These are phyloP conservation scores for Pyrenopolyporus hunteri DNA, from an alignment of 495 filamentous ascomycete genomes.

Conservation along the genomic window DNA sequence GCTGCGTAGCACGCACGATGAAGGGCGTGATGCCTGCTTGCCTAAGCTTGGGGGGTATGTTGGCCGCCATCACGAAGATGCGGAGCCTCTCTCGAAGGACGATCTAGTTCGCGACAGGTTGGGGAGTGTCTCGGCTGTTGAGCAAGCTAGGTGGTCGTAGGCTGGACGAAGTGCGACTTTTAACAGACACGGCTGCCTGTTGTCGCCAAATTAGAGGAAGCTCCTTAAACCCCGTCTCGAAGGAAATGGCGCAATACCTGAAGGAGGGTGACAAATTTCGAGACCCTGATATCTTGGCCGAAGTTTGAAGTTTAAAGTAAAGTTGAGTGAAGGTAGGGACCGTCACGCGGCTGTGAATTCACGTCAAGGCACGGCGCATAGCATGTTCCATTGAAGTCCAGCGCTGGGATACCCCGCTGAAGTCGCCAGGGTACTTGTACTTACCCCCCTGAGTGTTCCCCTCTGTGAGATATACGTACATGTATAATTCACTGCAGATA, in stretches of 20 bases:
- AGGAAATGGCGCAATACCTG: too few species aligned
- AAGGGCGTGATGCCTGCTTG: conserved; percentile 77
- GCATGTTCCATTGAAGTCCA: conserved; percentile 1
- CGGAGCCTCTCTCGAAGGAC: background rate
- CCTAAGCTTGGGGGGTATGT: conserved; percentile 76
- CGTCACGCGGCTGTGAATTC: too few species aligned
- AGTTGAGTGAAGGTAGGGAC: too few species aligned
- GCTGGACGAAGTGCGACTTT: background rate
- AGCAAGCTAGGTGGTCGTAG: background rate
- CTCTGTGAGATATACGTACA: background rate
- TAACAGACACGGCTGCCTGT: too few species aligned
- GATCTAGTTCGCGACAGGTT: background rate
- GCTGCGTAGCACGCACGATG: conserved; percentile 78
- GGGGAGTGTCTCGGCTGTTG: background rate
- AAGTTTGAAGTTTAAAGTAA: background rate
- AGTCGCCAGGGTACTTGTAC: conserved; percentile 12
- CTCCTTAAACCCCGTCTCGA: too few species aligned
- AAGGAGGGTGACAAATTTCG: too few species aligned
- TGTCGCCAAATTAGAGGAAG: too few species aligned
- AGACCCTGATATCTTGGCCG: too few species aligned
- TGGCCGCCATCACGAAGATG: conserved; percentile 65
- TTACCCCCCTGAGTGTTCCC: too few species aligned
- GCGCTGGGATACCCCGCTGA: conserved; percentile 27
- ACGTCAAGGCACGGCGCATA: conserved; percentile 7
- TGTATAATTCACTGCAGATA: background rate